Evolutionary conservation across 305 asterid genomes (phyloP).

Genomic region (Fraxinus floribunda): DNA sequence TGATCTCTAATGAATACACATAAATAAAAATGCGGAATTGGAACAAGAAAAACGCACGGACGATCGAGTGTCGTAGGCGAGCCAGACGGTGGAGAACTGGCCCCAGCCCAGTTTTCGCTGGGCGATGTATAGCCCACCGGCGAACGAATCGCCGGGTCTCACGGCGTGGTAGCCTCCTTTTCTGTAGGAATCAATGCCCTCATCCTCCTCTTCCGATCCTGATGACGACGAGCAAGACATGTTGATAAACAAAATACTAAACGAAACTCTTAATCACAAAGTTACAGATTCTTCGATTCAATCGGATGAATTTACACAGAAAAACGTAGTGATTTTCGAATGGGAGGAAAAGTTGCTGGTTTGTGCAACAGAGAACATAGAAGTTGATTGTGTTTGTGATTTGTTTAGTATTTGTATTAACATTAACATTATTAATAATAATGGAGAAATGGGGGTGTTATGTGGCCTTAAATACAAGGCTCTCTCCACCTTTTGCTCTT

Average conservation of each 20-base stretch:
- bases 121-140: slow-evolving; percentile 85
- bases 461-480: slow-evolving; percentile 66
- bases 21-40: not conserved
- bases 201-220: slow-evolving; percentile 97
- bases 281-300: not conserved
- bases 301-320: not conserved
- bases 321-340: slow-evolving; percentile 3
- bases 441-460: slow-evolving; percentile 34
- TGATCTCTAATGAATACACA: not conserved
- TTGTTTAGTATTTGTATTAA: slow-evolving; percentile 26
- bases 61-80: slow-evolving; percentile 77
- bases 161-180: slow-evolving; percentile 99
- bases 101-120: slow-evolving; percentile 99
- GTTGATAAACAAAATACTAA: slow-evolving; percentile 23
- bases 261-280: not conserved
- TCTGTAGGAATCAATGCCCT: slow-evolving; percentile 79
- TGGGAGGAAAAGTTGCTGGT: slow-evolving; percentile 33
- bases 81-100: slow-evolving; percentile 98
- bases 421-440: slow-evolving; percentile 17
- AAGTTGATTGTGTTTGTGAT: slow-evolving; percentile 6
- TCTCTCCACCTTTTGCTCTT: slow-evolving; percentile 68
- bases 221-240: slow-evolving; percentile 92
- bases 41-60: slow-evolving; percentile 49
- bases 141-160: slow-evolving; percentile 81
- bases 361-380: slow-evolving; percentile 22